Evolutionary conservation across 495 filamentous ascomycete species (phyloP), one percentile per base, ranked within the genome.

Genomic region (Penicillium psychrofluorescens): DNA sequence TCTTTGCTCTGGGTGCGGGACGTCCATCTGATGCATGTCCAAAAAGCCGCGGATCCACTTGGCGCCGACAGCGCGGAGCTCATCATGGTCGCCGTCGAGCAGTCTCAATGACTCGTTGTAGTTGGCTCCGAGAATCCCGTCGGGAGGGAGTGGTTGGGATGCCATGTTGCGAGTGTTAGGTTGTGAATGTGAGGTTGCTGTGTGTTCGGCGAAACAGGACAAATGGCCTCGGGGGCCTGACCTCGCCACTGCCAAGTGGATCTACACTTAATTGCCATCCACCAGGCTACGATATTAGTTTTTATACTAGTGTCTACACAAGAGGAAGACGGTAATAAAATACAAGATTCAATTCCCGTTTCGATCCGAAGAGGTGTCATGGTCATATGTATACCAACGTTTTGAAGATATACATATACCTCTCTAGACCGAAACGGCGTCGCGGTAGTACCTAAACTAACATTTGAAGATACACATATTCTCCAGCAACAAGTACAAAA

Each of bases 11-110:
- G 29, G n/a, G 11, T 43, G 28, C n/a, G 29, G 11, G n/a, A 31
- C 35, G 35, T 50, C 35, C 15, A 50, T 46, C 27, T 39, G 48
- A 29, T 50, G 48, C 48, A 50, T 50, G 43, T 50, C 48, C 27
- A 50, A 35, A 38, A 50, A 50, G 35, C 48, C 48, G 38, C 48
- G 43, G 39, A 50, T 39, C 48, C 48, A 50, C n/a, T 22, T 35
- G 8, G 48, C 14, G 29, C 41, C 33, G 28, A 50, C 38, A 15
- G 13, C 35, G 5, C 35, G 5, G 11, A 50, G 35, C 16, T 50
- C 48, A 16, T 11, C 10, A 13, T 50, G 43, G 22, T 50, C 28
- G 7, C 45, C 38, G 38, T 43, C 45, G 27, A 35, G 34, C 1
- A 50, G 22, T 9, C 43, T 42, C 22, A 22, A 22, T 22, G 2